Base-by-base conservation (phyloP, 2,329 filamentous ascomycete genomes). In the Colletotrichum phormii region DNA sequence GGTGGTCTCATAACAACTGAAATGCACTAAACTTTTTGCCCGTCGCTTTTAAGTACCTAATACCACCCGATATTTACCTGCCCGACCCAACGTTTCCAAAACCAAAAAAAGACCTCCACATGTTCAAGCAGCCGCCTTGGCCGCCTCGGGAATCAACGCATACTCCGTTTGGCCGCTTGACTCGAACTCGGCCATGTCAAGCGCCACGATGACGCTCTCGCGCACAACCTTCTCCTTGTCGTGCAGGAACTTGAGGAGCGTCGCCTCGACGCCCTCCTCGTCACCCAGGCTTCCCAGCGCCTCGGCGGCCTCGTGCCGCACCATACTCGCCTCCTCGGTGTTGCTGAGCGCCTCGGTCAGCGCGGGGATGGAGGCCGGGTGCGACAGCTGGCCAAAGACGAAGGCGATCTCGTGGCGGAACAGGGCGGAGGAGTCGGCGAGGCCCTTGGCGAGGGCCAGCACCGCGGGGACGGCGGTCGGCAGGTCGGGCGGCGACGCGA, bases 381-480 rank as follows among this genome's bases (percentile, higher is more conserved):
- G 97, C 67, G 94, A 95, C 64, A 99, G 88, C 83, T 99, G 97
- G 67, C 97, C 97, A 77, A 99, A 99, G 15, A 99, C 97, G 81
- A 99, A 99, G 15, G 97, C 97, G 76, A 99, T 95, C 82, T 99
- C 97, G 85, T 99, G 97, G 76, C 97, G 92, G 89, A 99, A 98
- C 8, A 99, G 90, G 5, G 95, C 95, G 61, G 95, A 98, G 22
- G 91, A 88, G 81, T 99, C 97, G 37, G 88, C 87, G 77, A 99
- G 92, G 18, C 97, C 97, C 80, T 92, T 92, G 58, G 97, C 95
- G 59, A 99, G 89, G 12, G 95, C 94, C 57, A 93, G 89, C 65
- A 99, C 90, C 22, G 97, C 96, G n/a, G 94, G 93, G 18, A 95
- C 90, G 7, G 96, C 95, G 2, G 95, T 98, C 2, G 95, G 94